Evolutionary conservation across 352 stramenopile genomes (phyloP).

Genomic region (Discostella stelligera): DNA sequence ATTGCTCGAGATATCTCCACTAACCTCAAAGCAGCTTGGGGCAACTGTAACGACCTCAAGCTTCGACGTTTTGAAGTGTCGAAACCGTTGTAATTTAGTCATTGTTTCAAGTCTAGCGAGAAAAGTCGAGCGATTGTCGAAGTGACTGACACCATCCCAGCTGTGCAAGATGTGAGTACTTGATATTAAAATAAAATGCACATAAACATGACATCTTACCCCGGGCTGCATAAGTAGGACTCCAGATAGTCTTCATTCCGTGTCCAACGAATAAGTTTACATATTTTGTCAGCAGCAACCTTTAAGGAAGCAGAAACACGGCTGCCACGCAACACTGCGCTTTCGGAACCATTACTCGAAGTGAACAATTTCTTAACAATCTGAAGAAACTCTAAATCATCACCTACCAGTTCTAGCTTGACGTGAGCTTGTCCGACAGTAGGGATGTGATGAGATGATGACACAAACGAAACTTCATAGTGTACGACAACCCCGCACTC

Average conservation of each 20-base stretch:
- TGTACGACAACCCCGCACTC: conserved; percentile 65
- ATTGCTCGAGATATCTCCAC: conserved; percentile 63
- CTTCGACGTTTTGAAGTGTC: conserved; percentile 71
- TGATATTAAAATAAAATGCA: no score
- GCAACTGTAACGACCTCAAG: conserved; percentile 72
- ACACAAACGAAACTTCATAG: conserved; percentile 79
- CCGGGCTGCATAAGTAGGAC: conserved; percentile 60
- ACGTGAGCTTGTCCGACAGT: conserved; percentile 75
- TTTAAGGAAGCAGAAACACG: conserved; percentile 49
- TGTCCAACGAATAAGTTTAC: conserved; percentile 67
- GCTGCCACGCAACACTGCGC: conserved; percentile 23
- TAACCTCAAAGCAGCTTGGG: conserved; percentile 34
- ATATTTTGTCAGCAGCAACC: conserved; percentile 58
- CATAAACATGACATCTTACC: no score
- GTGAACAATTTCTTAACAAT: conserved; percentile 74
- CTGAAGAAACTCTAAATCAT: conserved; percentile 67
- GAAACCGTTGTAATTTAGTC: conserved; percentile 53
- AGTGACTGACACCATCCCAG: conserved; percentile 61
- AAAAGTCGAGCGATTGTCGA: conserved; percentile 58
- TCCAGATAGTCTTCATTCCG: conserved; percentile 72
- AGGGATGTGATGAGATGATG: conserved; percentile 58
- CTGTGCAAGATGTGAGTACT: not conserved
- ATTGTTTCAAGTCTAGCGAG: conserved; percentile 57
- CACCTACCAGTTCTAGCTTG: conserved; percentile 76
- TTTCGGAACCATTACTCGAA: conserved; percentile 43